A percentile compares a stretch with the other conserved stretches of the same genome.
Conservation (phyloP, 2,329 filamentous ascomycete genomes). For the Stagonosporopsis cucurbitacearum region DNA sequence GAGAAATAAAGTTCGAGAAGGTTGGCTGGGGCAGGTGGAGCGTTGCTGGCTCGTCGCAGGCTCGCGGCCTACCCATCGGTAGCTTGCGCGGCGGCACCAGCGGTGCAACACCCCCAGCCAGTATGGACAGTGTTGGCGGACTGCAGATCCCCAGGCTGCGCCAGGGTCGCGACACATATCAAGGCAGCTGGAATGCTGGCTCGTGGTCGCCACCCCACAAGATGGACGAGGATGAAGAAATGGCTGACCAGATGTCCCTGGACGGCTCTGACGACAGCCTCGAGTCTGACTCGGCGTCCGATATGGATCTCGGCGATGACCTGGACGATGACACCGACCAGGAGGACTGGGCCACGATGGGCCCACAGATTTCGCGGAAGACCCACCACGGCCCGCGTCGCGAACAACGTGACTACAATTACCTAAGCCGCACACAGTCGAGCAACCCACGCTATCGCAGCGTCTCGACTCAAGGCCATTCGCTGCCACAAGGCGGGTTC, state of each 20-base stretch:
- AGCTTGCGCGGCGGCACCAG: constrained; percentile 38
- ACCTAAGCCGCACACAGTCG: constrained; percentile 46
- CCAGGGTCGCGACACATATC: constrained; percentile 48
- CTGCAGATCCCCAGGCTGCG: constrained; percentile 55
- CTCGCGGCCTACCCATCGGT: constrained; percentile 51
- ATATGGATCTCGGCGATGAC: constrained; percentile 72
- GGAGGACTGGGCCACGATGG: constrained; percentile 92
- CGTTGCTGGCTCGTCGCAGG: constrained; percentile 63
- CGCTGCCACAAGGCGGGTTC: constrained; percentile 34
- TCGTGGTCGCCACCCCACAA: constrained; percentile 70
- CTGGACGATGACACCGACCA: constrained; percentile 86
- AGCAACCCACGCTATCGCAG: constrained; percentile 38
- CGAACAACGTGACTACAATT: constrained; percentile 49
- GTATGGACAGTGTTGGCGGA: constrained; percentile 52
- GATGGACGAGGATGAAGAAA: constrained; percentile 54
- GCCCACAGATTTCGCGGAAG: constrained; percentile 62
- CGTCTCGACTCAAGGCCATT: constrained; percentile 36
- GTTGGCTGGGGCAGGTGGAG: constrained; percentile 98
- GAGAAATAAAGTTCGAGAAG: constrained; percentile 87
- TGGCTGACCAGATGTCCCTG: constrained; percentile 91
- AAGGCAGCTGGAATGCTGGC: constrained; percentile 70
- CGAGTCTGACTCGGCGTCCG: constrained; percentile 75
- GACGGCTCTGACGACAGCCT: constrained; percentile 55
- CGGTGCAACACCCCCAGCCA: constrained; percentile 58
- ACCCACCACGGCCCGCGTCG: constrained; percentile 46